phyloP scores from a whole-genome alignment of 768 basidiomycete species.

The Lactarius hengduanensis region DNA sequence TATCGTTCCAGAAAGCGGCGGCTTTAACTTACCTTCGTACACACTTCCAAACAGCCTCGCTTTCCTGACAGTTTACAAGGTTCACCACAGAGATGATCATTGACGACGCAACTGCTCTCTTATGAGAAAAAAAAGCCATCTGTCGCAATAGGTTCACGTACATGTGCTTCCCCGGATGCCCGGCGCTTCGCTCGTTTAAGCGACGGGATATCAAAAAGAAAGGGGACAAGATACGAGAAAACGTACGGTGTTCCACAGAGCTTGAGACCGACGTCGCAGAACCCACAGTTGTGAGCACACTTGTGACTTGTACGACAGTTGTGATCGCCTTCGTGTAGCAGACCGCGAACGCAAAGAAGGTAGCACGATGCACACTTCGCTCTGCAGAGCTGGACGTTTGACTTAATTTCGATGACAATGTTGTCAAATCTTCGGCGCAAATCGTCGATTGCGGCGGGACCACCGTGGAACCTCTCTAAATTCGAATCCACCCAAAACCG shows the following conservation, averaged over 20 bases:
- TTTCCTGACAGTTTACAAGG: no score
- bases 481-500: constrained; percentile 51
- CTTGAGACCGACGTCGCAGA: constrained; percentile 37
- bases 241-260: constrained; percentile 50
- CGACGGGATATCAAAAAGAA: no score
- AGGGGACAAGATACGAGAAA: no score
- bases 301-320: constrained; percentile 50
- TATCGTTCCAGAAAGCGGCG: no score
- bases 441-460: constrained; percentile 45
- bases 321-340: constrained; percentile 46
- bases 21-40: no score
- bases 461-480: constrained; percentile 43
- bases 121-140: no score
- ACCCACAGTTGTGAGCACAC: constrained; percentile 48
- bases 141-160: no score
- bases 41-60: no score
- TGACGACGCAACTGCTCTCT: no score
- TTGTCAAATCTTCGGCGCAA: constrained; percentile 45
- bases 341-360: constrained; percentile 46
- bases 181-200: no score
- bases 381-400: constrained; percentile 49
- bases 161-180: no score
- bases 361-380: constrained; percentile 47
- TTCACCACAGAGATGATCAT: no score
- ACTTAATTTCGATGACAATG: constrained; percentile 44